Evolutionary conservation across 2,329 filamentous ascomycete genomes (phyloP), one percentile per base, ranked within the genome.

Genomic region (Xylogone sp.): DNA sequence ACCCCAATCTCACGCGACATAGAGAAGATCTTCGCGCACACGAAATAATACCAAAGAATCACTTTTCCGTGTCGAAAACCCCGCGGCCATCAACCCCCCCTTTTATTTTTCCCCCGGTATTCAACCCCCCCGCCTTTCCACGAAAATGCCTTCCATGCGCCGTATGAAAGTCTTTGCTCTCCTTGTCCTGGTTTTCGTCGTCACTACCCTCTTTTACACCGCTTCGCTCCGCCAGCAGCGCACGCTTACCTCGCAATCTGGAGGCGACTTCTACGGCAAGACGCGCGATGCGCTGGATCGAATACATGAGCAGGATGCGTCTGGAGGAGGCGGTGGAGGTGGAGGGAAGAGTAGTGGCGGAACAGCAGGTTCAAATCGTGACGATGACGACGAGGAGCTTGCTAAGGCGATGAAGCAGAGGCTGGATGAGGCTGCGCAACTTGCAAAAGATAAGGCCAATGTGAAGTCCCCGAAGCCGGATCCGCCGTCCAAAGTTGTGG

Each of bases 131-230:
- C n/a, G n/a, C n/a, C n/a, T 27, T 10, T 27, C 24, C 24, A 27
- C 24, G 5, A 27, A 27, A 27, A 90, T 90, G 87, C 81, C 83
- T 62, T 87, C 86, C 19, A 75, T 79, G 61, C 84, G 90, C 58
- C 84, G 89, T 61, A 65, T 90, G 62, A 84, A 85, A 65, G 73
- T 87, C 60, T 72, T 90, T 51, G 73, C 82, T 57, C 74, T 92
- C 62, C 74, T 86, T 51, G 75, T 84, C 51, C 60, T 91, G 59
- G 75, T 84, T 58, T 74, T 81, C 53, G 70, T 93, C 53, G 71
- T 93, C 59, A 76, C 85, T 44, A 72, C 87, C 50, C 74, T 95
- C 59, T 90, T 93, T 74, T 85, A 90, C 66, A 86, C 85, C 19
- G 79, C 78, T n/a, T 77, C 77, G 46, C 72, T 80, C 48, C 76